These are phyloP conservation scores for Camelina laxa DNA, from an alignment of 345 rosid genomes.

Conservation along the genomic window DNA sequence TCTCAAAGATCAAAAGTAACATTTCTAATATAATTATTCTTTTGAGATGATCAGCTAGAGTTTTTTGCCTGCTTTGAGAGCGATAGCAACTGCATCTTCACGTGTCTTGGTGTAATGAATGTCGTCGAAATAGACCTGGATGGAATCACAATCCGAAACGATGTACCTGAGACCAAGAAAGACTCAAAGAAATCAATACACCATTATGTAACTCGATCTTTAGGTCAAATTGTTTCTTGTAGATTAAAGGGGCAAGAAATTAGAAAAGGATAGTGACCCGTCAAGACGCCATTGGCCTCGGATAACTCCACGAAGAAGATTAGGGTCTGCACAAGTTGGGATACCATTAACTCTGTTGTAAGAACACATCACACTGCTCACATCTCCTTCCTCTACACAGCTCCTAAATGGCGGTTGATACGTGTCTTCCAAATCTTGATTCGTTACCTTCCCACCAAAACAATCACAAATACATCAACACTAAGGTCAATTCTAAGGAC, in stretches of 20 bases:
- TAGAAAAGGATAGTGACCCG: conserved; percentile 37
- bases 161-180: conserved; percentile 50
- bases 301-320: conserved; percentile 47
- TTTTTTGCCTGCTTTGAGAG: conserved; percentile 59
- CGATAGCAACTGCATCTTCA: conserved; percentile 63
- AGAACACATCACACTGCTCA: conserved; percentile 58
- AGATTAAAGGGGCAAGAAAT: conserved; percentile 25
- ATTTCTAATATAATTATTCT: neutral
- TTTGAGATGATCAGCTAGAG: neutral
- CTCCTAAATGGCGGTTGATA: conserved; percentile 56
- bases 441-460: conserved; percentile 45
- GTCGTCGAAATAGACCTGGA: conserved; percentile 56
- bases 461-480: neutral
- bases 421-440: conserved; percentile 60
- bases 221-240: neutral
- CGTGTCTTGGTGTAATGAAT: conserved; percentile 53
- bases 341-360: conserved; percentile 60
- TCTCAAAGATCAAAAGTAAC: neutral
- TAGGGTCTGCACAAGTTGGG: conserved; percentile 61
- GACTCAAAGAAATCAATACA: neutral
- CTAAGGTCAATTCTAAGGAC: neutral
- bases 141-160: conserved; percentile 76
- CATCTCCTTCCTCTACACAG: conserved; percentile 53
- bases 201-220: neutral
- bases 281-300: conserved; percentile 59